Evolutionary conservation across 1,284 basidiomycete species (phyloP).

Genomic region (Ustilago hordei): DNA sequence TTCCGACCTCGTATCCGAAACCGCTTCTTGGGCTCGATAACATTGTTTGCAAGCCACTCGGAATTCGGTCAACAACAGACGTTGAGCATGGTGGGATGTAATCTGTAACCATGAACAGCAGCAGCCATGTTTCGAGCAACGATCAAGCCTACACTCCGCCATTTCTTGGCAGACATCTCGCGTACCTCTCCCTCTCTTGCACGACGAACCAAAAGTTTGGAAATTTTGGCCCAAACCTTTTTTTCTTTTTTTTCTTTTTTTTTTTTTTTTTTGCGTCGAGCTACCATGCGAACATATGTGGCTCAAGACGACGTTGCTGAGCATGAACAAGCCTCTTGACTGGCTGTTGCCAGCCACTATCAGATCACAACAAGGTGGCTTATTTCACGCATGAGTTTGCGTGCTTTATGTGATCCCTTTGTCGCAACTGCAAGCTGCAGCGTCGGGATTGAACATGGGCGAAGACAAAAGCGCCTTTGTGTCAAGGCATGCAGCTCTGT

Average conservation of each 20-base stretch:
- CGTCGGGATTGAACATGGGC: background rate
- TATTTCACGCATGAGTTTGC: background rate
- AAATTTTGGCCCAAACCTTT: background rate
- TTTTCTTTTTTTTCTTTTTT: too few species aligned
- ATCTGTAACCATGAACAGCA: background rate
- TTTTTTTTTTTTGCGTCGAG: background rate
- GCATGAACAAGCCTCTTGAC: background rate
- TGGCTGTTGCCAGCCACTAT: background rate
- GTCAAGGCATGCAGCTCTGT: background rate
- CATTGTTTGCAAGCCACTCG: background rate
- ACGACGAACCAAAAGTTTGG: background rate
- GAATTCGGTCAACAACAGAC: background rate
- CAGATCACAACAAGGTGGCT: conserved; percentile 10
- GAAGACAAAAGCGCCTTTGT: background rate
- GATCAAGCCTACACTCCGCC: background rate
- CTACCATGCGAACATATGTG: background rate
- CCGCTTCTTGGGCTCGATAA: conserved; percentile 5
- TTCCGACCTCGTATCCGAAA: conserved; percentile 1
- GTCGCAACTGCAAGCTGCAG: background rate
- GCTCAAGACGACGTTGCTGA: too few species aligned
- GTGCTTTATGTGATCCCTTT: background rate
- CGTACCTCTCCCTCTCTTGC: background rate
- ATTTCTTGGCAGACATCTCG: conserved; percentile 7
- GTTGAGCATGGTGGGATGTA: background rate
- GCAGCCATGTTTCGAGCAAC: conserved; percentile 7